Evolutionary conservation across 495 filamentous ascomycete species (phyloP).

Genomic region (Rhizodiscina lignyota): DNA sequence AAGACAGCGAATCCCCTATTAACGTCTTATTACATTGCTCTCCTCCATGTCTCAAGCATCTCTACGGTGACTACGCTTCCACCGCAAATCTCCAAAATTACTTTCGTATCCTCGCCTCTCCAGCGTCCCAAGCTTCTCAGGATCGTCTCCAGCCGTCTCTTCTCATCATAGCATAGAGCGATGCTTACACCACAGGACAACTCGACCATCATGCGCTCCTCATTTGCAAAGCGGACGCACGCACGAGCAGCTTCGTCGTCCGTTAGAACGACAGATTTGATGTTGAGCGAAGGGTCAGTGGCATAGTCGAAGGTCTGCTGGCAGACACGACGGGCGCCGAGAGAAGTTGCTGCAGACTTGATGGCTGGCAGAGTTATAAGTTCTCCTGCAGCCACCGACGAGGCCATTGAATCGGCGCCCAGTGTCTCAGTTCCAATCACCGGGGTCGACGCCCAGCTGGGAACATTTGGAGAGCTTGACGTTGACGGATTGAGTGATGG

Average conservation of each 20-base stretch:
- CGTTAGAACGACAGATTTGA: slow-evolving; percentile 52
- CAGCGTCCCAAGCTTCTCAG: background rate
- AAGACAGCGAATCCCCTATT: too few relatives aligned
- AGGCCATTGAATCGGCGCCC: slow-evolving; percentile 58
- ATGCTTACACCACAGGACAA: slow-evolving; percentile 57
- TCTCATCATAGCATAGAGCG: slow-evolving; percentile 38
- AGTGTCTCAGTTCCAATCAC: slow-evolving; percentile 71
- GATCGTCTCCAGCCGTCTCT: background rate
- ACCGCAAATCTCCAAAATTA: slow-evolving; percentile 80
- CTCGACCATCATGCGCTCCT: slow-evolving; percentile 68
- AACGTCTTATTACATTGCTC: too few relatives aligned
- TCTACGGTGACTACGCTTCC: slow-evolving; percentile 59
- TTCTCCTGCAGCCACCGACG: slow-evolving; percentile 38
- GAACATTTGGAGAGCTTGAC: too few relatives aligned
- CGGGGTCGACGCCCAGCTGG: slow-evolving; percentile 23
- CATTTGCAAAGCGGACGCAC: slow-evolving; percentile 60
- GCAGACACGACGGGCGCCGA: slow-evolving; percentile 63
- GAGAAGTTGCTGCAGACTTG: slow-evolving; percentile 61
- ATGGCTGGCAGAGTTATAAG: slow-evolving; percentile 56
- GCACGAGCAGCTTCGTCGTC: slow-evolving; percentile 72
- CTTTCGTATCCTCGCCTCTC: slow-evolving; percentile 40
- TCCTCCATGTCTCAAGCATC: too few relatives aligned
- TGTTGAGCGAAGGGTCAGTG: slow-evolving; percentile 16
- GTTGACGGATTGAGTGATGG: too few relatives aligned
- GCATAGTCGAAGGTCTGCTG: slow-evolving; percentile 52